These are phyloP conservation scores for Solanum virginianum DNA, from an alignment of 257 asterid species.

Conservation along the genomic window DNA sequence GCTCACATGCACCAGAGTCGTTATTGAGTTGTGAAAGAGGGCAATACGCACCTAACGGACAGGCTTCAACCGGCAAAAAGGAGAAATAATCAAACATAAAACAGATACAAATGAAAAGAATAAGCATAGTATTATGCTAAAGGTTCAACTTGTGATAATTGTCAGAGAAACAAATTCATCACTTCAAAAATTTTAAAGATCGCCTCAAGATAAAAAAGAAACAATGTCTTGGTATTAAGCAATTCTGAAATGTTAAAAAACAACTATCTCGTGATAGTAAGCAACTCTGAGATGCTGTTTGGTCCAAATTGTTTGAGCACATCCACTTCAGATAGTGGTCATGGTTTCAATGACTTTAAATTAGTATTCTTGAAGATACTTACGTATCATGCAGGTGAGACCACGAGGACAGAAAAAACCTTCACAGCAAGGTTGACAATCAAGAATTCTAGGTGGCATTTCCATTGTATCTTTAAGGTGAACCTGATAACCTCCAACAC, in stretches of 20 bases:
- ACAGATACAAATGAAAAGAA: background rate
- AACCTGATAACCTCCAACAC: conserved; percentile 32
- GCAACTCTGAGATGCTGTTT: background rate
- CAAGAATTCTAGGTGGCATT: conserved; percentile 38
- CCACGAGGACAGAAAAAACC: conserved; percentile 99
- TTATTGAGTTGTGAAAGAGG: conserved; percentile 58
- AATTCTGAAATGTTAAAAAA: background rate
- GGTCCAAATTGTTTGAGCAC: background rate
- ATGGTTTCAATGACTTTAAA: background rate
- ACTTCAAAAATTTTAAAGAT: background rate
- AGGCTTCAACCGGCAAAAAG: conserved; percentile 43
- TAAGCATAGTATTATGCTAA: background rate
- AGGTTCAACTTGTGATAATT: background rate
- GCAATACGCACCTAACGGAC: conserved; percentile 93
- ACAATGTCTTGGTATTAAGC: background rate
- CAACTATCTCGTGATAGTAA: background rate
- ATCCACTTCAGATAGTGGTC: background rate
- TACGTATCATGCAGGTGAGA: conserved; percentile 98
- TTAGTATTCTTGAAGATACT: conserved; percentile 12
- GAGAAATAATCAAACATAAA: background rate
- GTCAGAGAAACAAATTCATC: background rate
- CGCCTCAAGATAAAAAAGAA: background rate
- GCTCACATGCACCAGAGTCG: conserved; percentile 81
- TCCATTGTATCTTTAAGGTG: conserved; percentile 45
- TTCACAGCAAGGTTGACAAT: conserved; percentile 77